Evolutionary conservation across 139 green algal species (phyloP).

Genomic region (Diplosphaera chodatii): DNA sequence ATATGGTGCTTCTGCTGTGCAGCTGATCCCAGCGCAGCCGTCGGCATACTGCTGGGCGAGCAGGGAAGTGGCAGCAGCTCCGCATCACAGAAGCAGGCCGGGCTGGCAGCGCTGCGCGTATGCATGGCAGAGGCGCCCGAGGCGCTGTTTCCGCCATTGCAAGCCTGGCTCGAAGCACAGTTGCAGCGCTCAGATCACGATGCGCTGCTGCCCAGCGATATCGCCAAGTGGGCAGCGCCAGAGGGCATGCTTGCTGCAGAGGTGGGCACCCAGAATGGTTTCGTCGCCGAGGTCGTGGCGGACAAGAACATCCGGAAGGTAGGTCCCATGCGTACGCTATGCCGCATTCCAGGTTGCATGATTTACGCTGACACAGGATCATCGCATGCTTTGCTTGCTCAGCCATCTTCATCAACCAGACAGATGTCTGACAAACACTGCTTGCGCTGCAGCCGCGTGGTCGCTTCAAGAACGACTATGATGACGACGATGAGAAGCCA

Average conservation of each 20-base stretch:
- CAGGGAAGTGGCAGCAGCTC: slow-evolving; percentile 26
- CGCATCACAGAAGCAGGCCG: slow-evolving; percentile 25
- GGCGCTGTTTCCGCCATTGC: slow-evolving; percentile 28
- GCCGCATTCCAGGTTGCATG: no score
- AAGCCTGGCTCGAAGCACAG: slow-evolving; percentile 22
- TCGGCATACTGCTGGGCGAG: slow-evolving; percentile 26
- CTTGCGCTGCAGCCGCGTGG: not conserved
- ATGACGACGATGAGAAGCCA: not conserved
- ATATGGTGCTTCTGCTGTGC: not conserved
- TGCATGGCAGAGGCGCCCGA: slow-evolving; percentile 32
- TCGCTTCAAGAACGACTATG: not conserved
- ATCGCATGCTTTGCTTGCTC: no score
- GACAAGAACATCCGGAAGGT: slow-evolving; percentile 54
- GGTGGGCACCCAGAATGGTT: slow-evolving; percentile 27
- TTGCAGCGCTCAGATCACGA: slow-evolving; percentile 45
- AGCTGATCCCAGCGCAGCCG: slow-evolving; percentile 3
- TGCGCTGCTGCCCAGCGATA: slow-evolving; percentile 35
- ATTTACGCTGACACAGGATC: no score
- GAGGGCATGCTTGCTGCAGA: slow-evolving; percentile 44
- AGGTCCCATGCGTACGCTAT: no score
- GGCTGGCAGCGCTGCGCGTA: slow-evolving; percentile 40
- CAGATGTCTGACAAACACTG: no score
- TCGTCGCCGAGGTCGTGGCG: slow-evolving; percentile 39
- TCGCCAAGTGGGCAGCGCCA: slow-evolving; percentile 58
- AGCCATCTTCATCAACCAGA: no score